Conservation (phyloP, 805 yeast genomes). For the Candida jianshihensis region DNA sequence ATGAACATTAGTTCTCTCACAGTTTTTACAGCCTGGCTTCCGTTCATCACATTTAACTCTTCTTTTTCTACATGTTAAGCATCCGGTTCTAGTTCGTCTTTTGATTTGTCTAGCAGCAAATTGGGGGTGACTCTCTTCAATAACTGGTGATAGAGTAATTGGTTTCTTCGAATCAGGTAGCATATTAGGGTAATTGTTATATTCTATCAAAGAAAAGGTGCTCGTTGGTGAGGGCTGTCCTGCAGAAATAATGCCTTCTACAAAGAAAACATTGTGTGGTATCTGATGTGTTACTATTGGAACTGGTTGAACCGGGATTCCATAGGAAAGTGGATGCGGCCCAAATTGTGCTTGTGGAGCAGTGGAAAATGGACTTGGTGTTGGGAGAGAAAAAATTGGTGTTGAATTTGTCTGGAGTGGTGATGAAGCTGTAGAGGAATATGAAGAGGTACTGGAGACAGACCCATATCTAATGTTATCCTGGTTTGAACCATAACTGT, state of each 20-base stretch:
- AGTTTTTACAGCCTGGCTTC: conserved; percentile 17
- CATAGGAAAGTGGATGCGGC: not conserved
- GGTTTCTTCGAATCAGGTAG: not conserved
- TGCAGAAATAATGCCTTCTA: not conserved
- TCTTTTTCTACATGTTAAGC: conserved; percentile 16
- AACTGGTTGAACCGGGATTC: not conserved
- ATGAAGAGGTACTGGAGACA: not conserved
- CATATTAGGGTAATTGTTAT: not conserved
- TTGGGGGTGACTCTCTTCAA: conserved; percentile 5
- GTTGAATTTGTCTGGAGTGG: not conserved
- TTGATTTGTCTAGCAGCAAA: conserved; percentile 8
- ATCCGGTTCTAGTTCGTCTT: conserved; percentile 17
- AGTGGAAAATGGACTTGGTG: not conserved
- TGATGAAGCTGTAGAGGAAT: not conserved
- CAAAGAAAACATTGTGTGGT: not conserved
- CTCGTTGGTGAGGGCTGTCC: not conserved
- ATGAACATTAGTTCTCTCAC: conserved; percentile 4
- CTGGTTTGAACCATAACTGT: not conserved
- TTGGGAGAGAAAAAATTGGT: not conserved
- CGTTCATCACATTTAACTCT: conserved; percentile 22
- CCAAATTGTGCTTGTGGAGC: too few relatives aligned
- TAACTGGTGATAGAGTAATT: not conserved
- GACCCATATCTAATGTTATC: not conserved
- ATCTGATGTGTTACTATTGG: not conserved
- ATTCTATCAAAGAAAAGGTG: not conserved